Base-by-base conservation (phyloP, 495 filamentous ascomycete genomes). In the Parmelia sp. region DNA sequence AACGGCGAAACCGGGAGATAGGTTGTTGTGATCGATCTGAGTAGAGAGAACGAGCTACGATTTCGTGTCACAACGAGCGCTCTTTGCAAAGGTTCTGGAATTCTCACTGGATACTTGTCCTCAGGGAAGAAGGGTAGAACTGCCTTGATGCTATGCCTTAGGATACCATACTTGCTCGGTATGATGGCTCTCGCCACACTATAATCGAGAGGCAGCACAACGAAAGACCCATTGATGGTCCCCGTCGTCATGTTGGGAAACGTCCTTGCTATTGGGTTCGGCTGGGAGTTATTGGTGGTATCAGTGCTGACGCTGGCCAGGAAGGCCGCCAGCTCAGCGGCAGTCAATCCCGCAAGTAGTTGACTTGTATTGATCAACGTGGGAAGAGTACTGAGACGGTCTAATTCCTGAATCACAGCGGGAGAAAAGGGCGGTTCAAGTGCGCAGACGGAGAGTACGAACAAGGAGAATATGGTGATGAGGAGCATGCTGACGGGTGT, bases 201-300 rank as follows among this genome's bases (percentile, higher is more conserved):
- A 19, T 62, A 66, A 21, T 61, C 58, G 21, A 66, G 44, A 45
- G 19, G 44, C 44, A 45, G 44, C 12, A 65, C 55, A 21, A 58
- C 21, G 39, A 60, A 57, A 33, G 63, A 49, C 19, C 40, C 57
- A 37, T 65, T 65, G 42, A 65, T 65, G 15, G 57, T 60, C 2
- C 63, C 63, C 33, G 63, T 65, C n/a, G 63, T 60, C 23, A 49
- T 21, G 40, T 59, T 59, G 1, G 42, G 57, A 21, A 65, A 65
- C 3, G 57, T 58, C 19, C 3, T 23, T 9, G 56, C 56, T 44
- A 53, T 60, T 6, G 63, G 63, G 55, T 55, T 65, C 4, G 63
- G 61, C 35, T 36, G 35, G 35, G 35, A 36, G 10, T 36, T 36
- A 36, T 36, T 36, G 35, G 5, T 58, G 39, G 40, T 44, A n/a